Base-by-base conservation (phyloP, 2,329 filamentous ascomycete species). In the Dactylonectria estremocensis region DNA sequence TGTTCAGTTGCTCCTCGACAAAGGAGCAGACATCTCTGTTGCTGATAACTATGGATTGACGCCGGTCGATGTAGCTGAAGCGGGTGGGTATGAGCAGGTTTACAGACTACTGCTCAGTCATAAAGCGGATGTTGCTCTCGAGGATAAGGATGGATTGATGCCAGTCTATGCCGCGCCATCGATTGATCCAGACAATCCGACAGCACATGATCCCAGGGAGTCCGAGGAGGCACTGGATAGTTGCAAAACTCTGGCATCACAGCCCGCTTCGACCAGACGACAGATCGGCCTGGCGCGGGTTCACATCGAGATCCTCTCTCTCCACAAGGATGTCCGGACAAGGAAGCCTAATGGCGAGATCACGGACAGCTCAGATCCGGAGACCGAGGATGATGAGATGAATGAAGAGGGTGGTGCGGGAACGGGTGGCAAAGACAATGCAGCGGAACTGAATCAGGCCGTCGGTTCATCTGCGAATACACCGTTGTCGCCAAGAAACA, bases 271-370 rank as follows among this genome's bases (percentile, higher is more conserved):
- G 3, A n/a, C 8, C 14, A 22, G 18, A n/a, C 35, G 43, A n/a
- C 55, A 58, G n/a, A 11, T 58, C n/a, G 55, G 55, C 16, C 16
- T 58, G 5, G 55, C 55, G 11, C 16, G 43, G 16, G 43, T 58
- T 20, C 24, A 22, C 9, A 58, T 58, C 8, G 22, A 58, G 43
- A 48, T 58, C 10, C 43, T 33, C 8, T 58, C 55, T 33, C 11
- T 58, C 10, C 11, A 7, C 1, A 10, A 14, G 3, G 16, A 6
- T n/a, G 6, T 16, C 16, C 9, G n/a, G n/a, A 20, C 18, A 46
- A 20, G n/a, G 22, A 13, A 18, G 45, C 2, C 14, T 22, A 3
- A 58, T 10, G 9, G 31, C 28, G n/a, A 37, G 8, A 14, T 16
- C 45, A 46, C 45, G 0, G 45, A 22, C 13, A 5, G 45, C n/a